Evolutionary conservation across 768 basidiomycete species (phyloP), one percentile per base, ranked within the genome.

Genomic region (Butyriboletus loyo): DNA sequence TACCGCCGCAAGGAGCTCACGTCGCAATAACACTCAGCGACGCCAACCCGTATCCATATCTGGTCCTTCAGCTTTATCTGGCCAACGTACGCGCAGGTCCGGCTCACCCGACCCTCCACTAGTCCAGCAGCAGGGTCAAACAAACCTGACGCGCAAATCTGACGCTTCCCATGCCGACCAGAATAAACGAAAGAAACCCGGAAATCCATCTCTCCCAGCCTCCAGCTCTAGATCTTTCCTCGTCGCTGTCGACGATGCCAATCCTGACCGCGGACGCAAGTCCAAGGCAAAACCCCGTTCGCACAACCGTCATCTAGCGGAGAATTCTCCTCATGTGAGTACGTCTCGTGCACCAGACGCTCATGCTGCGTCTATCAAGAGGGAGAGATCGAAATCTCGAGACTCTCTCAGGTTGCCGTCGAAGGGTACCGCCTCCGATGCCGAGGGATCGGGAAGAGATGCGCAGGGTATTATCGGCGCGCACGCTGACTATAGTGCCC

Each of bases 301-400:
- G 9, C 60, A 68, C 45, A 56, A 54, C 50, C 68, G 70, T 17
- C 51, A 55, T 37, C 46, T 54, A 28, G 45, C 36, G 7, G 69
- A 54, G 49, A 67, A 60, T 59, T 58, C 28, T 10, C 21, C 56
- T 22, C 56, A 53, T 37, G 36, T 52, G 25, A 46, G 47, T 4
- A 32, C 48, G 4, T 51, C 63, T 37, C 56, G 55, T 42, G 53
- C 45, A 25, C 41, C 46, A 28, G 61, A 51, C 48, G 30, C 4
- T 1, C 52, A 39, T 10, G n/a, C 13, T 13, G 10, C 17, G 46
- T 44, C 49, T 38, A 40, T 27, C 48, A 68, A 65, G 45, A 66
- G 59, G 49, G 73, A 74, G 39, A 62, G 68, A 15, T 76, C 75
- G 3, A 68, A 66, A 34, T 75, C 75, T 25, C 61, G 70, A 15